Evolutionary conservation across 2,329 filamentous ascomycete species (phyloP), one percentile per base, ranked within the genome.

Genomic region (Didymella pomorum): DNA sequence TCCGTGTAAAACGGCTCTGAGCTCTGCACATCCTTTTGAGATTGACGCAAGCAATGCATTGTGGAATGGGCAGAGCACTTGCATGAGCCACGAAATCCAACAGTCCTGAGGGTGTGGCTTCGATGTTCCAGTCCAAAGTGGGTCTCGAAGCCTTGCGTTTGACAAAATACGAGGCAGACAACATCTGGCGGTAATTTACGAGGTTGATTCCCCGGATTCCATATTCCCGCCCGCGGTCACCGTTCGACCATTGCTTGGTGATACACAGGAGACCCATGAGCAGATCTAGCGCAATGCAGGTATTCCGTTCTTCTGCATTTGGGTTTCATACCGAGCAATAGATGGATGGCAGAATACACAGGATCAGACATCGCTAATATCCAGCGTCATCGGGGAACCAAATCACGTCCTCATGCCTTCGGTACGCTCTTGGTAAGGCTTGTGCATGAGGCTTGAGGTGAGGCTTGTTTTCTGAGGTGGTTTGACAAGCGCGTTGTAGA

Each of bases 131-230:
- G 43, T 31, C 10, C 21, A n/a, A 16, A 33, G 29, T 49, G 46
- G 33, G 21, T 18, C 46, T 20, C 46, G 12, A 33, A n/a, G 31
- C 20, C 11, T 23, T 25, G 14, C 20, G 12, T 5, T 21, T 35
- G 14, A 10, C 12, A 16, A 16, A 49, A 49, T 18, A 49, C 46
- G 46, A 49, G 46, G 46, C 46, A 39, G 46, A 49, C 46, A 37
- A 26, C 33, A 26, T 26, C 14, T 20, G 28, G 28, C 23, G 16
- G 23, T n/a, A 43, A 26, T 26, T 43, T 26, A 39, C 29, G 33
- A 39, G 46, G 21, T 37, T 28, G 31, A 49, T 18, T 37, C 31
- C 46, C 46, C 31, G 33, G 46, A 26, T 11, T 26, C 23, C 18
- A 37, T 9, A 26, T 12, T 14, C 12, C 31, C 20, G 28, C 46